These are phyloP conservation scores for Bipolaris victoriae DNA, from an alignment of 2,329 filamentous ascomycete genomes.

Conservation along the genomic window DNA sequence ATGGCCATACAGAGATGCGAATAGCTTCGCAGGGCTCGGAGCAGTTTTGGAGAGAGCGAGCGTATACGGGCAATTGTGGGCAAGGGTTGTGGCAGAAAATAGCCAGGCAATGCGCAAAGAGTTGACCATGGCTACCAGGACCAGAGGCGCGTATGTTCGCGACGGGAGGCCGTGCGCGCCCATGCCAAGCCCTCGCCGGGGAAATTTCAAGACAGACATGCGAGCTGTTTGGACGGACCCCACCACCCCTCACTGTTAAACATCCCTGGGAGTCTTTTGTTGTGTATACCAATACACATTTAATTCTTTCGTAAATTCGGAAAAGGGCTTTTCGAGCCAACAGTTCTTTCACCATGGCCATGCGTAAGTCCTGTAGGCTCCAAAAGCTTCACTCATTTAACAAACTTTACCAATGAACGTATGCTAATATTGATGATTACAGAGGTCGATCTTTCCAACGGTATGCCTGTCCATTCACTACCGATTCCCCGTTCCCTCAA, in stretches of 20 bases:
- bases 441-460: conserved; percentile 86
- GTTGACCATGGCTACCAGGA: conserved; percentile 6
- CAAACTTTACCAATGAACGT: neutral
- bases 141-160: conserved; percentile 20
- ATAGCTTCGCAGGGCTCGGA: conserved; percentile 11
- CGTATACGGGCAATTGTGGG: conserved; percentile 8
- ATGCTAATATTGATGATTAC: conserved; percentile 36
- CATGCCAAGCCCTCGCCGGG: conserved; percentile 28
- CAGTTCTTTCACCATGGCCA: conserved; percentile 41
- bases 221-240: conserved; percentile 31
- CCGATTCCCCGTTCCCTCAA: conserved; percentile 6
- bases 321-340: conserved; percentile 14
- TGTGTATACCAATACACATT: conserved; percentile 9
- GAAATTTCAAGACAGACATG: conserved; percentile 34
- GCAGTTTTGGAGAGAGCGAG: conserved; percentile 15
- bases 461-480: conserved; percentile 56
- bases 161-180: conserved; percentile 20
- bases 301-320: conserved; percentile 2
- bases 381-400: conserved; percentile 16
- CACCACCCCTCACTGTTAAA: conserved; percentile 36
- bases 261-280: conserved; percentile 10
- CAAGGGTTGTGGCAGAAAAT: conserved; percentile 8
- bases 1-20: neutral
- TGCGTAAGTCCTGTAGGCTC: conserved; percentile 46
- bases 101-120: conserved; percentile 7